A percentile compares a stretch with the other conserved stretches of the same genome.
These are phyloP conservation scores for Fusarium sororula DNA, from an alignment of 2,329 filamentous ascomycete genomes.

Conservation along the genomic window DNA sequence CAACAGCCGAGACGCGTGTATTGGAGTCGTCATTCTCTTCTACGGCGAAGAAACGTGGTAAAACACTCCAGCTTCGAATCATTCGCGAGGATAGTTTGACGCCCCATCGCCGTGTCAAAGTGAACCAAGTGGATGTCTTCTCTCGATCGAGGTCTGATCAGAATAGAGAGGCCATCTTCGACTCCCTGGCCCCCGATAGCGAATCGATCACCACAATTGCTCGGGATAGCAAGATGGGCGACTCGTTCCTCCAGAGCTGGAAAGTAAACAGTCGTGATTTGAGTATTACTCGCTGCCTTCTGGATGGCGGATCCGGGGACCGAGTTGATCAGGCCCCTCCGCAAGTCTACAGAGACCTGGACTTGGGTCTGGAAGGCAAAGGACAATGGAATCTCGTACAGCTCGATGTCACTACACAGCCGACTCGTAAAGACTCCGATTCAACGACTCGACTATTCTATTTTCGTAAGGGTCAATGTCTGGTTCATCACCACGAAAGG, in stretches of 20 bases:
- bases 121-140: background rate
- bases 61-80: background rate
- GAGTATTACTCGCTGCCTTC: background rate
- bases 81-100: background rate
- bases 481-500: background rate
- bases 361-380: background rate
- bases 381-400: background rate
- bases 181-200: background rate
- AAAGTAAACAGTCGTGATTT: background rate
- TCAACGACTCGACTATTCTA: background rate
- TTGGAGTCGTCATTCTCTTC: background rate
- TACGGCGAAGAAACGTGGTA: background rate
- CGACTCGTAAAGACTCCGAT: background rate
- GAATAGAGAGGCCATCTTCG: background rate
- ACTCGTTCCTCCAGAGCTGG: background rate
- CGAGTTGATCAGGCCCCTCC: background rate
- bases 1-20: background rate
- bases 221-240: background rate
- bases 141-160: background rate
- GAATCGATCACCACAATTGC: background rate
- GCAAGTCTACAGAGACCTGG: background rate
- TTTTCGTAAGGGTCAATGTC: background rate
- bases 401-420: background rate
- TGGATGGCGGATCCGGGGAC: rapidly evolving
- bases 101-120: background rate